These are phyloP conservation scores for Arthrobotrys entomopaga DNA, from an alignment of 2,329 filamentous ascomycete genomes.

Conservation along the genomic window DNA sequence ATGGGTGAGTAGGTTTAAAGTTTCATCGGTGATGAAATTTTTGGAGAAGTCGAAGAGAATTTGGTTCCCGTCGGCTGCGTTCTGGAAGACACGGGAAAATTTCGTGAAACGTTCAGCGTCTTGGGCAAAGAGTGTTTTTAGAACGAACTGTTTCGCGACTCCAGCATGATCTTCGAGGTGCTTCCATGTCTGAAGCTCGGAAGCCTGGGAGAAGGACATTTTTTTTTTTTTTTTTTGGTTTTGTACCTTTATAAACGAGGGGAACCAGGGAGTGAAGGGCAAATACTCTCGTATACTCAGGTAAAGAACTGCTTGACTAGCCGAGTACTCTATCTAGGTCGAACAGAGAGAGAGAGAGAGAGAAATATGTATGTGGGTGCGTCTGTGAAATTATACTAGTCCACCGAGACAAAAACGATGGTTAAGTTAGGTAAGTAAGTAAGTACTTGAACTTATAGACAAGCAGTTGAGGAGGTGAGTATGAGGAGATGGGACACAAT, in stretches of 20 bases:
- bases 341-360: too few species aligned
- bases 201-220: slow-evolving; percentile 77
- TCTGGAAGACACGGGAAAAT: slow-evolving; percentile 85
- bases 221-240: not conserved
- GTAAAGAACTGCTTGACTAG: not conserved
- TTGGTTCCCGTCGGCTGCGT: slow-evolving; percentile 79
- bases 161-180: slow-evolving; percentile 87
- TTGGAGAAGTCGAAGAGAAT: slow-evolving; percentile 99
- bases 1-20: slow-evolving; percentile 83
- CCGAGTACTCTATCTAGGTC: too few species aligned
- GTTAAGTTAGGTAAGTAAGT: too few species aligned
- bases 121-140: slow-evolving; percentile 91
- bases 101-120: slow-evolving; percentile 90
- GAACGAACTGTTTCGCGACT: slow-evolving; percentile 86
- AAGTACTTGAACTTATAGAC: too few species aligned
- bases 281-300: not conserved
- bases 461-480: not conserved
- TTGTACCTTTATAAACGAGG: not conserved
- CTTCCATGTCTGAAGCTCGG: slow-evolving; percentile 85
- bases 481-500: not conserved
- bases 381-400: too few species aligned
- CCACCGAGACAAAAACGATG: too few species aligned
- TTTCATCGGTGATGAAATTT: slow-evolving; percentile 92
- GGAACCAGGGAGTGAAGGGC: not conserved
- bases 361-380: too few species aligned